Evolutionary conservation across 202 grass and related monocot species (phyloP).

Genomic region (Panicum hallii): DNA sequence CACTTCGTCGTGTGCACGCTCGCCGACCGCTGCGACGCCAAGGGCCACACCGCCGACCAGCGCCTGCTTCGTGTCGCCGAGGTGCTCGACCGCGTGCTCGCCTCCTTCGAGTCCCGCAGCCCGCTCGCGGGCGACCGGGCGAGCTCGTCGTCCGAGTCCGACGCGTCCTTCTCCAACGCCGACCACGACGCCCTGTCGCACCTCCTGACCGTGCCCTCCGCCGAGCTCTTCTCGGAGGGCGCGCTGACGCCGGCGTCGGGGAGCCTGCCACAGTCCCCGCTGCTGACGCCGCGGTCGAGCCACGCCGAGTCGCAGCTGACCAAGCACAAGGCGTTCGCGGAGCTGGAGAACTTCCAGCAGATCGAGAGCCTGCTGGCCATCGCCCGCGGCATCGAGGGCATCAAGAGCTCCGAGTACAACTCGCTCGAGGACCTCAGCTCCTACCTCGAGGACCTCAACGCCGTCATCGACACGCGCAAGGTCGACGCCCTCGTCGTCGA

Average conservation of each 20-base stretch:
- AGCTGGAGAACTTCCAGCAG: constrained; percentile 77
- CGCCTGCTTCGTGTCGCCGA: constrained; percentile 71
- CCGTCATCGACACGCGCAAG: constrained; percentile 86
- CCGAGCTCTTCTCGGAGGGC: constrained; percentile 62
- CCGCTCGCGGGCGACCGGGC: neutral
- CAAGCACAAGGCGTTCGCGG: no score
- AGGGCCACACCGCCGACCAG: constrained; percentile 77
- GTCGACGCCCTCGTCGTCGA: constrained; percentile 95
- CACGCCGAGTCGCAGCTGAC: constrained; percentile 64
- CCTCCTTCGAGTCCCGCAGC: constrained; percentile 38
- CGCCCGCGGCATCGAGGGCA: constrained; percentile 60
- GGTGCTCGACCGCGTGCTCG: constrained; percentile 73
- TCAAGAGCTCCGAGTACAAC: constrained; percentile 68
- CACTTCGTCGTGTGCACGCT: constrained; percentile 86
- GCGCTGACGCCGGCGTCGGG: constrained; percentile 46
- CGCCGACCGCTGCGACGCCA: constrained; percentile 87
- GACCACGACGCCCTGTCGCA: constrained; percentile 57
- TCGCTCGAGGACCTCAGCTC: constrained; percentile 85
- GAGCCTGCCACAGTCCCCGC: constrained; percentile 71
- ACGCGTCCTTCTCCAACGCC: neutral
- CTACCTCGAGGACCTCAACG: constrained; percentile 86
- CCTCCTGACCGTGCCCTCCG: constrained; percentile 41
- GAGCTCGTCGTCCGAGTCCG: constrained; percentile 20
- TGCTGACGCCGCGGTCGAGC: constrained; percentile 70
- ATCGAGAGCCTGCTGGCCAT: constrained; percentile 76